These are phyloP conservation scores for Ambrosiella beaveri DNA, from an alignment of 2,329 filamentous ascomycete species.

Conservation along the genomic window DNA sequence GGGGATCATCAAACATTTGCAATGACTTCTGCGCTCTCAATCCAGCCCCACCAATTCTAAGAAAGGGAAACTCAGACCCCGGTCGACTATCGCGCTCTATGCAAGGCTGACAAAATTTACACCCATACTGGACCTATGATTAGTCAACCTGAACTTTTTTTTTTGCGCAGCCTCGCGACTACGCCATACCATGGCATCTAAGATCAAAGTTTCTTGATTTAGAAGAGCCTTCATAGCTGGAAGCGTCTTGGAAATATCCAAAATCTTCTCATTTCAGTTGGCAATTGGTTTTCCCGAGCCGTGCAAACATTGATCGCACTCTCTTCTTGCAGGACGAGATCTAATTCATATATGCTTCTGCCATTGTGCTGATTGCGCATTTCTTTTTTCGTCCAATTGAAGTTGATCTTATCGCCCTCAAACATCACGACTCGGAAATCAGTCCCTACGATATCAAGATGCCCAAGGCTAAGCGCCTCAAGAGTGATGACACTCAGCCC, in stretches of 20 bases:
- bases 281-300: background rate
- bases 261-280: background rate
- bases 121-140: background rate
- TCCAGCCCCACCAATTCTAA: conserved; percentile 8
- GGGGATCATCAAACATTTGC: background rate
- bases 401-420: background rate
- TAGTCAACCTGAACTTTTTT: conserved; percentile 6
- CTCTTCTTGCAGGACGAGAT: background rate
- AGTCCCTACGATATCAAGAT: conserved; percentile 20
- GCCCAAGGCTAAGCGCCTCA: conserved; percentile 43
- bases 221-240: background rate
- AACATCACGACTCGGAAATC: background rate
- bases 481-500: conserved; percentile 24
- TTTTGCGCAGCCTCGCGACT: conserved; percentile 6
- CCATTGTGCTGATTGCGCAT: background rate
- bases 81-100: conserved; percentile 1
- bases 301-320: background rate
- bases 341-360: background rate
- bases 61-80: background rate
- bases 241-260: background rate
- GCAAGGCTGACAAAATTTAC: conserved; percentile 10
- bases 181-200: background rate
- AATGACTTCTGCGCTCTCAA: background rate
- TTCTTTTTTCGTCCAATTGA: background rate
- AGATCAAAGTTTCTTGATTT: background rate